Evolutionary conservation across 768 basidiomycete genomes (phyloP).

Genomic region (Xerocomellus amylosporus): DNA sequence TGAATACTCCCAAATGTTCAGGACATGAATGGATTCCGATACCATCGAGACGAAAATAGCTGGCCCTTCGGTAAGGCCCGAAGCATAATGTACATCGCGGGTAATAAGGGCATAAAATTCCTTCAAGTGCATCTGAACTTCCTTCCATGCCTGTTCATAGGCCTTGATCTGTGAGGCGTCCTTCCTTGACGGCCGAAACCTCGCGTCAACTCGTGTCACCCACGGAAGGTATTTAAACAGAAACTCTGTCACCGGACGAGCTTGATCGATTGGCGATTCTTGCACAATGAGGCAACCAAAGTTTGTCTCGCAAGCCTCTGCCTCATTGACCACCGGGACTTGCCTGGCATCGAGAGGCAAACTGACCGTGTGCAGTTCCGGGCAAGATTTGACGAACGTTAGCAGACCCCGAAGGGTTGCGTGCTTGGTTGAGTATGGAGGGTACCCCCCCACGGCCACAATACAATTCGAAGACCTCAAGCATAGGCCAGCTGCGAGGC

Average conservation of each 20-base stretch:
- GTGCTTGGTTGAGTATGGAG: constrained; percentile 4
- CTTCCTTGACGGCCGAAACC: background rate
- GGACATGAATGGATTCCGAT: no score
- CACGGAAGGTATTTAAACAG: constrained; percentile 5
- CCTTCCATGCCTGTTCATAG: constrained; percentile 3
- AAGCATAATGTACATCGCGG: no score
- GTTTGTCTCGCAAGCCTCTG: background rate
- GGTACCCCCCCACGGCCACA: constrained; percentile 2
- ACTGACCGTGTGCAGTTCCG: background rate
- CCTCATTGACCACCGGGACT: constrained; percentile 1
- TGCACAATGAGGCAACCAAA: background rate
- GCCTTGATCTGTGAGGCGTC: background rate
- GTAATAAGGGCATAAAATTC: no score
- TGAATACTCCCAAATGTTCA: no score
- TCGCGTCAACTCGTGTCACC: background rate
- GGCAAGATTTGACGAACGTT: background rate
- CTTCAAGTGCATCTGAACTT: background rate
- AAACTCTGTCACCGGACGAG: constrained; percentile 11
- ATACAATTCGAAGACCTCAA: constrained; percentile 1
- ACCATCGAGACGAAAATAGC: no score
- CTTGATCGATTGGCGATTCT: constrained; percentile 12
- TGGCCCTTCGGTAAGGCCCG: no score
- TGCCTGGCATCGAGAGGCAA: constrained; percentile 13
- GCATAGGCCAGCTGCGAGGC: constrained; percentile 6
- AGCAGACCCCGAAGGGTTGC: constrained; percentile 9